Conservation (phyloP, 1,284 basidiomycete genomes). For the Cerrena zonata region DNA sequence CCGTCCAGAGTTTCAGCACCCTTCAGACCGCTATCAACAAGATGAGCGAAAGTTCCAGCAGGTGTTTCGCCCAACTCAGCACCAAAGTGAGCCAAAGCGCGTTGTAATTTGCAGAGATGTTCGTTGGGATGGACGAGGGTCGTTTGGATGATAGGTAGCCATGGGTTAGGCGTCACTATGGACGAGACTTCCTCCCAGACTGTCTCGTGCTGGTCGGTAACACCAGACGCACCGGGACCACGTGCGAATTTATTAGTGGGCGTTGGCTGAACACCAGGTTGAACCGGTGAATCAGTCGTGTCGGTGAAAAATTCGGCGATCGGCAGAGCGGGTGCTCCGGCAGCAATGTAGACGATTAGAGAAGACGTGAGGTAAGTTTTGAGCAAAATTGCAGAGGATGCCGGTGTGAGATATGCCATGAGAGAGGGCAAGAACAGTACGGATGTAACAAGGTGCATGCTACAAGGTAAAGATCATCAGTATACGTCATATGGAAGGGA, state of each 20-base stretch:
- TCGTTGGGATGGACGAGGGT: conserved; percentile 52
- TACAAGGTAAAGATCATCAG: conserved; percentile 11
- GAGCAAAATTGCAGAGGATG: conserved; percentile 30
- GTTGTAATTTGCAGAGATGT: conserved; percentile 55
- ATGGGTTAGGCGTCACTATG: conserved; percentile 39
- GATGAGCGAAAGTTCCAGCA: conserved; percentile 30
- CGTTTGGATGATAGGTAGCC: conserved; percentile 50
- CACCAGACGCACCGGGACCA: no score
- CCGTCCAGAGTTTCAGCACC: conserved; percentile 51
- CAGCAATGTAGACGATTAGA: conserved; percentile 33
- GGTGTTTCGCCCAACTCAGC: conserved; percentile 41
- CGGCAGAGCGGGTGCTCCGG: conserved; percentile 31
- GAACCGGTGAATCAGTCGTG: conserved; percentile 26
- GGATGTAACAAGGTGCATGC: conserved; percentile 45
- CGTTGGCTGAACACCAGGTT: conserved; percentile 18
- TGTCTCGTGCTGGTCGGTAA: not conserved
- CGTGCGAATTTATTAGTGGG: not conserved
- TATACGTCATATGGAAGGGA: not conserved
- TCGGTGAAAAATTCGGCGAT: conserved; percentile 33
- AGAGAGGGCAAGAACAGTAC: conserved; percentile 37
- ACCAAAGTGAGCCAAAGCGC: conserved; percentile 51
- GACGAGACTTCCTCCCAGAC: not conserved
- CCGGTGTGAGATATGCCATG: conserved; percentile 21
- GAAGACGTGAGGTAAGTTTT: conserved; percentile 34
- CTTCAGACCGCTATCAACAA: conserved; percentile 31